Evolutionary conservation across 2,329 filamentous ascomycete species (phyloP).

Genomic region (Clonostachys rhizophaga): DNA sequence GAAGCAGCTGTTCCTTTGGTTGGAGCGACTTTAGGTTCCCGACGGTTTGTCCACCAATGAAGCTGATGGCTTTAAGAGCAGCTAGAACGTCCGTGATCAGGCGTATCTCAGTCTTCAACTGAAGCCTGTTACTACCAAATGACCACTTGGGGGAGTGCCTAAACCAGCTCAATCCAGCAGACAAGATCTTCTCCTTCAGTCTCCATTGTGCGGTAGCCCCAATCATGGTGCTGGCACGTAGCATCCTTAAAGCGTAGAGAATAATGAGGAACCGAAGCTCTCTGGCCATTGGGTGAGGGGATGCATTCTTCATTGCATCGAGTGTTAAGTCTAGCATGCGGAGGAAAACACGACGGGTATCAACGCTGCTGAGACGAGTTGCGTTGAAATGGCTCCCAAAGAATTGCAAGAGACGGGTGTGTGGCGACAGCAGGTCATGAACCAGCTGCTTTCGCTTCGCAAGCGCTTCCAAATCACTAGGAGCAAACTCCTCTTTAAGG

Average conservation of each 20-base stretch:
- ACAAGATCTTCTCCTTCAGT: constrained; percentile 84
- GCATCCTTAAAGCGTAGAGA: constrained; percentile 73
- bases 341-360: constrained; percentile 77
- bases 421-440: constrained; percentile 80
- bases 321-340: constrained; percentile 78
- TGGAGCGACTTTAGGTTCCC: constrained; percentile 62
- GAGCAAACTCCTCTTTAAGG: constrained; percentile 85
- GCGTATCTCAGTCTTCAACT: constrained; percentile 88
- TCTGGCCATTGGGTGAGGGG: constrained; percentile 79
- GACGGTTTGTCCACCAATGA: constrained; percentile 47
- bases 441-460: constrained; percentile 72
- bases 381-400: constrained; percentile 94
- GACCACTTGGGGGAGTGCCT: constrained; percentile 81
- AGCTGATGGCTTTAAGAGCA: constrained; percentile 60
- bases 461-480: constrained; percentile 74
- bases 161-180: constrained; percentile 88
- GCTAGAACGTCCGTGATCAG: constrained; percentile 71
- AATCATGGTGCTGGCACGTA: constrained; percentile 67
- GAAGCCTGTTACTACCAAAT: constrained; percentile 88
- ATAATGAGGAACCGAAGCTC: constrained; percentile 90
- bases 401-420: constrained; percentile 82
- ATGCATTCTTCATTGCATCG: constrained; percentile 64
- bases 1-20: constrained; percentile 78
- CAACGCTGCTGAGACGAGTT: constrained; percentile 75
- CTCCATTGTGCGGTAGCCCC: constrained; percentile 66